phyloP scores from a whole-genome alignment of 352 stramenopile genomes.

The Pythium aquatile region DNA sequence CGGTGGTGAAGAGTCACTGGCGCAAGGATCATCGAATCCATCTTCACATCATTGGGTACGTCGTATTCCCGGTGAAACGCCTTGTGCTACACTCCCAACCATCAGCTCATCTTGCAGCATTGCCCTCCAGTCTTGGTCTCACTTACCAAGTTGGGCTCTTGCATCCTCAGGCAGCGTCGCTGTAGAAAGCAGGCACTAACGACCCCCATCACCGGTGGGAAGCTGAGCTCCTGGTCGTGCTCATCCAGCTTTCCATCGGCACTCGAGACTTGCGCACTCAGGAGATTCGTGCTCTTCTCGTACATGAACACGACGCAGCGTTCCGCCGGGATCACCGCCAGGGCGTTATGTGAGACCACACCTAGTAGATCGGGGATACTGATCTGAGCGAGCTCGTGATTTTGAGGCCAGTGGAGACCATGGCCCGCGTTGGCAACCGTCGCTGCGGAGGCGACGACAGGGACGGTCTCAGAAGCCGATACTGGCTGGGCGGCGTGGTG shows the following conservation, averaged over 20 bases:
- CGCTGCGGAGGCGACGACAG: background rate
- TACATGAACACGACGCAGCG: conserved; percentile 56
- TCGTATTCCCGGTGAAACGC: conserved; percentile 63
- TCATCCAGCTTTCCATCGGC: background rate
- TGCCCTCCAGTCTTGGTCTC: background rate
- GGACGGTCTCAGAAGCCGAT: background rate
- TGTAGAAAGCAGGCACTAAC: conserved; percentile 59
- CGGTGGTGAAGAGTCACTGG: conserved; percentile 55
- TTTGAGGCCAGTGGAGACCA: conserved; percentile 26
- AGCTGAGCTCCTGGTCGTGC: conserved; percentile 24
- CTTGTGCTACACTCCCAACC: conserved; percentile 35
- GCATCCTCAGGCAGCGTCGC: conserved; percentile 54
- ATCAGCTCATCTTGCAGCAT: background rate
- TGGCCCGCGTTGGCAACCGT: conserved; percentile 3
- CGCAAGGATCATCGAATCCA: conserved; percentile 58
- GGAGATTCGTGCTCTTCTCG: conserved; percentile 45
- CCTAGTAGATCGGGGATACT: conserved; percentile 22
- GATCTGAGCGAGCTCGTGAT: conserved; percentile 34
- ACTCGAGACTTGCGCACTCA: conserved; percentile 36
- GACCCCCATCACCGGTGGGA: conserved; percentile 56
- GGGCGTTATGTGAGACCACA: conserved; percentile 33
- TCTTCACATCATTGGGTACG: conserved; percentile 41
- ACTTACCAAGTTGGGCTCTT: conserved; percentile 45
- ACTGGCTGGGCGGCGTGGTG: background rate
- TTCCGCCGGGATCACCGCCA: conserved; percentile 43